These are phyloP conservation scores for Boletus speciosus DNA, from an alignment of 768 basidiomycete genomes.

Conservation along the genomic window DNA sequence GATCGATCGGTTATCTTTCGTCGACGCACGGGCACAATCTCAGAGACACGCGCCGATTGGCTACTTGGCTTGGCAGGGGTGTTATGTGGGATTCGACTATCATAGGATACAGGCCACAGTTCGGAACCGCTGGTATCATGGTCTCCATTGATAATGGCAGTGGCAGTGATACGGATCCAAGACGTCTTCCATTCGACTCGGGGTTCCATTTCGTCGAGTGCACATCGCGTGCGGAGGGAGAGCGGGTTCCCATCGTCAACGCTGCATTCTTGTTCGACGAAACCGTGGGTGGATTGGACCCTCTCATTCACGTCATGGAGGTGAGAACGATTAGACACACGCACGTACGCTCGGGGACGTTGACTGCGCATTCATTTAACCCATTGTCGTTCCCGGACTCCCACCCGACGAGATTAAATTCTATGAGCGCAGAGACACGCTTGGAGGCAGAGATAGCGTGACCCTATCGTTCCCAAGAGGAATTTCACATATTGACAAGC, in stretches of 20 bases:
- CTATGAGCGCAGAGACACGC: neutral
- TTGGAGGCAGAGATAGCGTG: neutral
- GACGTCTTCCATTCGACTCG: too few species aligned
- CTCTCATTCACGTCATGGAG: neutral
- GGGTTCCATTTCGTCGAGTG: neutral
- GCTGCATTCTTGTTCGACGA: neutral
- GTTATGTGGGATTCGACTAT: too few species aligned
- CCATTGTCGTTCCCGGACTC: neutral
- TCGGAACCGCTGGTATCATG: too few species aligned
- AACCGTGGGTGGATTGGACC: neutral
- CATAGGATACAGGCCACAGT: too few species aligned
- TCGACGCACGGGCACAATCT: neutral
- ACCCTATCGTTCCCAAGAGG: neutral
- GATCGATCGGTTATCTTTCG: too few species aligned
- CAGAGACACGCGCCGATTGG: neutral
- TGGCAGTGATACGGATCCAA: too few species aligned
- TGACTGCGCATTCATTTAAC: neutral
- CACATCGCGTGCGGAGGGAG: neutral
- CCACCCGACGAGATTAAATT: neutral
- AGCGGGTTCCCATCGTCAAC: neutral
- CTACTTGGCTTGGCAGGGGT: too few species aligned
- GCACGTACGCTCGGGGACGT: neutral
- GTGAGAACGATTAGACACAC: neutral
- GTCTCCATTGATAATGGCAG: too few species aligned
- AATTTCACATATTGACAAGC: neutral